phyloP scores from a whole-genome alignment of 1,284 basidiomycete species.

The Entoloma clypeatum region DNA sequence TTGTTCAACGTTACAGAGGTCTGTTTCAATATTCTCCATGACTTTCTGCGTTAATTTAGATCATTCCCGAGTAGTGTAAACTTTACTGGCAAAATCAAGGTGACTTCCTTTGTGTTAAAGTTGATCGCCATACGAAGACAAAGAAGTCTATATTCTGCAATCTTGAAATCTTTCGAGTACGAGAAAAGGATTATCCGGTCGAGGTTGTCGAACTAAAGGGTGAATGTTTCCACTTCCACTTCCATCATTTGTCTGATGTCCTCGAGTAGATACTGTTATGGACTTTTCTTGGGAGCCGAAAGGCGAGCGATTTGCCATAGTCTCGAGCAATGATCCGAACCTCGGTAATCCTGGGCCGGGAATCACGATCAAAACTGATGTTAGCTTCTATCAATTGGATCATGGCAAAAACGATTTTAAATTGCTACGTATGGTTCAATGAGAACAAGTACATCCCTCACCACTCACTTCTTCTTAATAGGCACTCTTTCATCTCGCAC shows the following conservation, averaged over 20 bases:
- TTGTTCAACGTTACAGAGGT: conserved; percentile 98
- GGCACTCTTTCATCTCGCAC: conserved; percentile 83
- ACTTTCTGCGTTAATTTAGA: conserved; percentile 6
- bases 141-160: conserved; percentile 99
- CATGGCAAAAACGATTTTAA: conserved; percentile 94
- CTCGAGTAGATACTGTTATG: conserved; percentile 78
- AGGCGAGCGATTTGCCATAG: conserved; percentile 94
- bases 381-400: conserved; percentile 96
- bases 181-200: conserved; percentile 98
- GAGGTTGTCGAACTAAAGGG: conserved; percentile 98
- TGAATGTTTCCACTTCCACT: conserved; percentile 26
- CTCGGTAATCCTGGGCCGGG: conserved; percentile 86
- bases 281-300: conserved; percentile 99
- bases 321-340: conserved; percentile 94
- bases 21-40: conserved; percentile 25
- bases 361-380: conserved; percentile 92
- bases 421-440: conserved; percentile 62
- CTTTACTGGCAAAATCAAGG: conserved; percentile 99
- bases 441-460: background rate
- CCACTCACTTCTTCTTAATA: conserved; percentile 27
- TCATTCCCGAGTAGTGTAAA: conserved; percentile 69
- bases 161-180: conserved; percentile 95
- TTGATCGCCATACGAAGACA: conserved; percentile 98
- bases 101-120: conserved; percentile 98
- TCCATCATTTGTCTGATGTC: conserved; percentile 9